Conservation (phyloP, 2,329 filamentous ascomycete genomes). For the Fusarium continuum region DNA sequence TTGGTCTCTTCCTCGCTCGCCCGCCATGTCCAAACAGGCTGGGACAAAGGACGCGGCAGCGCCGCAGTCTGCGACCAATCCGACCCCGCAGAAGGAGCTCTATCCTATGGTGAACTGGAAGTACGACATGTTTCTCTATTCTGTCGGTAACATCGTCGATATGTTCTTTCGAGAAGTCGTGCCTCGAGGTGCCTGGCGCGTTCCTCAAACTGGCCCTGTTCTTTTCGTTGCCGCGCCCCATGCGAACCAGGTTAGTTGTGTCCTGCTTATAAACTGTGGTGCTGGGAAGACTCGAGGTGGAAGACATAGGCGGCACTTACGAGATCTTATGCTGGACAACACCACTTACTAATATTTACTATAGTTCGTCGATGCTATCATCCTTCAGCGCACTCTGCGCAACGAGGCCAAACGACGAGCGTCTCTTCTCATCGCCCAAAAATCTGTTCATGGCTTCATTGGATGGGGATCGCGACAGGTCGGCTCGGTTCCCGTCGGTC, state of each 20-base stretch:
- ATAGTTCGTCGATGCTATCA: slow-evolving; percentile 93
- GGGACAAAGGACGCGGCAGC: slow-evolving; percentile 39
- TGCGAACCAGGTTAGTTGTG: slow-evolving; percentile 80
- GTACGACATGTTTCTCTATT: slow-evolving; percentile 81
- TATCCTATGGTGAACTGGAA: slow-evolving; percentile 77
- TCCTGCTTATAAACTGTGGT: not conserved
- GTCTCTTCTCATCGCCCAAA: slow-evolving; percentile 92
- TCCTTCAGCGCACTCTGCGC: slow-evolving; percentile 89
- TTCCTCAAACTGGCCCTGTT: slow-evolving; percentile 86
- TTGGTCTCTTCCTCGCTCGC: slow-evolving; percentile 12
- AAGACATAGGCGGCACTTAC: not conserved
- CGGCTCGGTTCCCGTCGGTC: slow-evolving; percentile 90
- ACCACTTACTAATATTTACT: slow-evolving; percentile 10
- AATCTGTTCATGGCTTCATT: slow-evolving; percentile 94
- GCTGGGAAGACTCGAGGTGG: not conserved
- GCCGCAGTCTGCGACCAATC: slow-evolving; percentile 38
- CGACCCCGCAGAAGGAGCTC: slow-evolving; percentile 59
- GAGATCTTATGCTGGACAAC: not conserved
- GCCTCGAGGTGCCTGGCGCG: slow-evolving; percentile 92
- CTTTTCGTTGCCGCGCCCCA: slow-evolving; percentile 97
- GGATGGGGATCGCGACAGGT: slow-evolving; percentile 85
- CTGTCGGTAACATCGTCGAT: slow-evolving; percentile 84
- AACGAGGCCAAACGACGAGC: slow-evolving; percentile 88
- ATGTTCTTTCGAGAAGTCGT: slow-evolving; percentile 99
- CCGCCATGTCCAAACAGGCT: slow-evolving; percentile 36